Conservation (phyloP, 1,139 yeast species). For the Casaregolazyma suthepensis region DNA sequence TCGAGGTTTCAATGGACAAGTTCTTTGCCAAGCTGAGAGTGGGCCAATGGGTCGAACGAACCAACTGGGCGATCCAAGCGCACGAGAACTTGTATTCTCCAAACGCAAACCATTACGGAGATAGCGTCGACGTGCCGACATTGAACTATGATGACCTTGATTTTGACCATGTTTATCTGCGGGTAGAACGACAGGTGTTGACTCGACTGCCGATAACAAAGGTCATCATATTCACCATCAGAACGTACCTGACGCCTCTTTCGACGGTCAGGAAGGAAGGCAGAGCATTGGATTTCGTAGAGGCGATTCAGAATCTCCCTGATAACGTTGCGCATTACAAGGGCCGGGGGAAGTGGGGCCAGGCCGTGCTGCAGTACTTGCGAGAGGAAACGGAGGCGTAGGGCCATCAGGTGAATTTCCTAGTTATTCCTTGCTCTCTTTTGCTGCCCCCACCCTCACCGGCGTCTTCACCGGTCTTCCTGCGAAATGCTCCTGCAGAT, state of each 20-base stretch:
- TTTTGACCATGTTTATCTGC: slow-evolving; percentile 49
- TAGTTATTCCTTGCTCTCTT: neutral
- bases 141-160: slow-evolving; percentile 44
- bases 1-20: slow-evolving; percentile 56
- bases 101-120: slow-evolving; percentile 42
- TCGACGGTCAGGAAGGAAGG: slow-evolving; percentile 45
- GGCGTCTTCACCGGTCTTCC: neutral
- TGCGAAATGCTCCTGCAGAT: slow-evolving; percentile 15
- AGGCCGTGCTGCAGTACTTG: slow-evolving; percentile 48
- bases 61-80: slow-evolving; percentile 58
- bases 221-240: slow-evolving; percentile 52
- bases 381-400: slow-evolving; percentile 8
- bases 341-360: slow-evolving; percentile 58
- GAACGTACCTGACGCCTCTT: slow-evolving; percentile 65
- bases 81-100: slow-evolving; percentile 49
- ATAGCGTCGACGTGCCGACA: slow-evolving; percentile 29
- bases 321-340: slow-evolving; percentile 55
- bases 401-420: neutral
- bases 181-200: slow-evolving; percentile 58
- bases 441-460: neutral
- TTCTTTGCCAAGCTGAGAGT: slow-evolving; percentile 47
- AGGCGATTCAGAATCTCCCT: slow-evolving; percentile 57
- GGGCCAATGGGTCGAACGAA: slow-evolving; percentile 51
- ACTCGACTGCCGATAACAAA: slow-evolving; percentile 51
- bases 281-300: slow-evolving; percentile 39